These are phyloP conservation scores for Mycena chlorophos DNA, from an alignment of 768 basidiomycete species.

Conservation along the genomic window DNA sequence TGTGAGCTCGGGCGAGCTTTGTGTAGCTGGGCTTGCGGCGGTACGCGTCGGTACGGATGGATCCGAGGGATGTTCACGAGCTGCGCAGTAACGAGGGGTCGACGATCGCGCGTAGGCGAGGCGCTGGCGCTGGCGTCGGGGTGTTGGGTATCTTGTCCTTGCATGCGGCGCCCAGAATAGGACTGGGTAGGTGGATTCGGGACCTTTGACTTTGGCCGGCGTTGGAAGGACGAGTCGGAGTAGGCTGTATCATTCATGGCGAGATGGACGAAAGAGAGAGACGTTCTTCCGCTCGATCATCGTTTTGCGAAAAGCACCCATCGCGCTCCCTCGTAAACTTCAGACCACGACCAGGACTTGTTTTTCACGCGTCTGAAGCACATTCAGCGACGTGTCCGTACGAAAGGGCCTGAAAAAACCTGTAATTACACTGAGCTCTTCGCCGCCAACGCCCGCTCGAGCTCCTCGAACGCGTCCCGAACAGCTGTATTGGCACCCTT, in stretches of 20 bases:
- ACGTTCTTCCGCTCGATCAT: conserved; percentile 6
- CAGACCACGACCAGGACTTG: conserved; percentile 16
- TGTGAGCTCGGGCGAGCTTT: too few relatives aligned
- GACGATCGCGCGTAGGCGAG: too few relatives aligned
- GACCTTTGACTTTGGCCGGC: too few relatives aligned
- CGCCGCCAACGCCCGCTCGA: conserved; percentile 57
- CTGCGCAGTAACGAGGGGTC: too few relatives aligned
- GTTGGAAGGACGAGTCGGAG: too few relatives aligned
- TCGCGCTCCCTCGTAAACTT: conserved; percentile 39
- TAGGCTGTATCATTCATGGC: background rate
- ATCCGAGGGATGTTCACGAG: too few relatives aligned
- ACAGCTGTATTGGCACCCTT: conserved; percentile 29
- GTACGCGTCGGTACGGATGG: too few relatives aligned
- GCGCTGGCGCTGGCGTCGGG: too few relatives aligned
- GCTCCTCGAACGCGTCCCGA: conserved; percentile 70
- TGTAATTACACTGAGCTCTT: conserved; percentile 35
- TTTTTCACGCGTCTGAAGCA: background rate
- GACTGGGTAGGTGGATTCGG: too few relatives aligned
- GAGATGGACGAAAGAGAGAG: background rate
- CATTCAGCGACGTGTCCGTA: background rate
- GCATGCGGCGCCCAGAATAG: too few relatives aligned
- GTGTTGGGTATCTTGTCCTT: too few relatives aligned
- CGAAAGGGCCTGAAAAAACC: conserved; percentile 2
- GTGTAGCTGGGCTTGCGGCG: too few relatives aligned
- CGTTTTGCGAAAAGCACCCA: conserved; percentile 44